Base-by-base conservation (phyloP, 2,329 filamentous ascomycete species). In the Fusarium newnesense region DNA sequence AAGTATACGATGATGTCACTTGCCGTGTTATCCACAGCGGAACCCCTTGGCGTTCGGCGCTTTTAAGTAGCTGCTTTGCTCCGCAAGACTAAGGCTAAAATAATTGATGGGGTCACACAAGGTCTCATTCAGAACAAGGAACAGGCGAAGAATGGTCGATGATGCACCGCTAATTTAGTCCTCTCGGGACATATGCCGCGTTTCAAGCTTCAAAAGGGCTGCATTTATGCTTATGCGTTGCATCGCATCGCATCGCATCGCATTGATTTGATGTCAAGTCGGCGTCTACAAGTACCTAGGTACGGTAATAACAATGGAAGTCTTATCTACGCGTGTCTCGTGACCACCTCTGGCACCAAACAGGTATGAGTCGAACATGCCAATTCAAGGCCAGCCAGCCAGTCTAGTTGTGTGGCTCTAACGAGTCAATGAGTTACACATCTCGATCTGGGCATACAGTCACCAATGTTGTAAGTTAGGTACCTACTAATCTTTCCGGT, bases 1-100 rank as follows among this genome's bases (percentile, higher is more conserved):
- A 52, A 44, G 24, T 28, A 59, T 28, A 30, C 49, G 54, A 72
- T 74, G 72, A 74, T 69, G 72, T 74, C 72, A 74, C 68, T 72
- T 69, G 61, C 60, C 68, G 60, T 44, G 43, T 44, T 60, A 60
- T 59, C 60, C 50, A 64, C 43, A 52, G 40, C 59, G 46, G 59
- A 36, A 40, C 67, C 61, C 65, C 71, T 74, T 72, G 71, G 56
- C 72, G 58, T 36, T 64, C 39, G 53, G 60, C 18, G 34, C 15
- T 59, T 53, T 36, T 69, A 24, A 24, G 24, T 24, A 40, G 46
- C 58, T 72, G 49, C 42, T 57, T 54, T 47, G 46, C 56, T 50
- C 56, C 37, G 16, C 57, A 56, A 62, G 61, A 40, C 64, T 70
- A 59, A 63, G 50, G 24, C 34, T n/a, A 54, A 39, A 39, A 53